These are phyloP conservation scores for Quercus aquifolioides DNA, from an alignment of 306 rosid genomes.

Conservation along the genomic window DNA sequence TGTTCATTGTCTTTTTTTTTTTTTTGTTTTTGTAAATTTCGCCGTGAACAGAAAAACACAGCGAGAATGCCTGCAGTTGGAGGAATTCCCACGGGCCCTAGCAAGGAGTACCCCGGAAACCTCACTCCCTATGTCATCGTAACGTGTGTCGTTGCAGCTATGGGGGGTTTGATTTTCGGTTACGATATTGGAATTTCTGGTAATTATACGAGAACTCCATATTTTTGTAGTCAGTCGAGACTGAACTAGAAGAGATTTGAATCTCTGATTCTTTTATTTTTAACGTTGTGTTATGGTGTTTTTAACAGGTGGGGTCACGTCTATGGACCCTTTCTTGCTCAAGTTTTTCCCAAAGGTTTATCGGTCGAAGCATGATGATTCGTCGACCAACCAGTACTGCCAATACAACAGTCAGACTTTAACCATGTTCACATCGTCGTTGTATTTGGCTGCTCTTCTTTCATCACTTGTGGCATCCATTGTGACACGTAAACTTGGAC, in stretches of 20 bases:
- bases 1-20: not conserved
- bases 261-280: not conserved
- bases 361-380: conserved; percentile 37
- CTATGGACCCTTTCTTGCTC: conserved; percentile 70
- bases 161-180: conserved; percentile 97
- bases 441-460: conserved; percentile 82
- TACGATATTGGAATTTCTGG: conserved; percentile 98
- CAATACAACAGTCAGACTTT: conserved; percentile 66
- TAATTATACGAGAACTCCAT: not conserved
- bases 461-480: conserved; percentile 75
- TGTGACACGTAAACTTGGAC: conserved; percentile 67
- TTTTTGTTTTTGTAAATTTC: no score
- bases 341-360: conserved; percentile 72
- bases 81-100: conserved; percentile 28
- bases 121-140: conserved; percentile 65
- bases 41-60: not conserved
- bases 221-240: no score
- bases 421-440: conserved; percentile 87
- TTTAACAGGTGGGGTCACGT: conserved; percentile 80
- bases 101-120: conserved; percentile 64
- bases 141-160: conserved; percentile 87
- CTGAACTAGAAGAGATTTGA: no score
- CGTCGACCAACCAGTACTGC: conserved; percentile 59
- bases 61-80: conserved; percentile 69
- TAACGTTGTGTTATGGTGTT: not conserved